A percentile compares a stretch with the other conserved stretches of the same genome.
Evolutionary conservation across 2,329 filamentous ascomycete genomes (phyloP).

Genomic region (Cytospora mali): DNA sequence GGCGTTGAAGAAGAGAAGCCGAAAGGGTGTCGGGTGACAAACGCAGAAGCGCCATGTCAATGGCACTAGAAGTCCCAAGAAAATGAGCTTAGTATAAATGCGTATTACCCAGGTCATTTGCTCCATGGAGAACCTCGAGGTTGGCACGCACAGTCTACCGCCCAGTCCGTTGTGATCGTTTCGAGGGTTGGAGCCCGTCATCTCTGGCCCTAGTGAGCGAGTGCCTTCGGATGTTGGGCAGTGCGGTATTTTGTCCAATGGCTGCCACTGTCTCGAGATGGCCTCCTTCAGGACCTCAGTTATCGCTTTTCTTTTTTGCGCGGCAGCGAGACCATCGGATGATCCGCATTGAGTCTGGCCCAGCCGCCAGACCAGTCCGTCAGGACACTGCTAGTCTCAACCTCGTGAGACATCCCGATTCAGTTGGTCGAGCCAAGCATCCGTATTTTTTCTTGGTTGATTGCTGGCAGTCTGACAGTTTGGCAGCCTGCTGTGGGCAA

Average conservation of each 20-base stretch:
- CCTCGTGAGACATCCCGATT: background rate
- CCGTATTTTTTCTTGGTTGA: background rate
- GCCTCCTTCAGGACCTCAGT: background rate
- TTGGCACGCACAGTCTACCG: background rate
- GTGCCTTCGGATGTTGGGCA: background rate
- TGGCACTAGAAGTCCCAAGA: background rate
- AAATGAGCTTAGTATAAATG: background rate
- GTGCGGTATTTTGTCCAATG: background rate
- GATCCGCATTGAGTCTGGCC: background rate
- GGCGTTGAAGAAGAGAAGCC: slow-evolving; percentile 2
- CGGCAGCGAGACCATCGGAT: background rate
- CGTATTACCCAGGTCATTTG: background rate
- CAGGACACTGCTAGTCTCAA: background rate
- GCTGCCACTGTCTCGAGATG: background rate
- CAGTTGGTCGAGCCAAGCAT: background rate
- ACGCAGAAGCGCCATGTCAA: background rate
- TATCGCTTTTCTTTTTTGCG: background rate
- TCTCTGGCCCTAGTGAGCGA: background rate
- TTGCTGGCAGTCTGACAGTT: background rate
- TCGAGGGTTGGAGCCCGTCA: background rate
- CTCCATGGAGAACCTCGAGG: background rate
- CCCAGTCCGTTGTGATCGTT: background rate
- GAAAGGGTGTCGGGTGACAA: slow-evolving; percentile 2
- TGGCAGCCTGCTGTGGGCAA: too few species aligned
- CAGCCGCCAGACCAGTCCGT: background rate